Evolutionary conservation across 2,329 filamentous ascomycete species (phyloP), one percentile per base, ranked within the genome.

Genomic region (Aspergillus intermedius): DNA sequence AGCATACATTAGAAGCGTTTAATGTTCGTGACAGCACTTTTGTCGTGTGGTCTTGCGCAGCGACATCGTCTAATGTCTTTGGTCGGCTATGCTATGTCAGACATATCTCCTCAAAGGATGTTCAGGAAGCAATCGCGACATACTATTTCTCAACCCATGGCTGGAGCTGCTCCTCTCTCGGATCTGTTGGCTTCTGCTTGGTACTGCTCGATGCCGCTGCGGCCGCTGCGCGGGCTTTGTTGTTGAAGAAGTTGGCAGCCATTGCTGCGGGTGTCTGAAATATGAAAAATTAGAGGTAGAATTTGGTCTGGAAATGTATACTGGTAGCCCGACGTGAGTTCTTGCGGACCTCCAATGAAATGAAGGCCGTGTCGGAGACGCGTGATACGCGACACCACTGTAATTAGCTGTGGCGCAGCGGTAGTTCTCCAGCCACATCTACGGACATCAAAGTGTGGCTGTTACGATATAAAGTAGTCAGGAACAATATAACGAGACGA

Each of bases 121-220:
- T 13, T 13, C 19, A 22, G 10, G n/a, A 30, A 8, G 2, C n/a
- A 21, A 12, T 5, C 7, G 8, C 13, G 43, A 15, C 66, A 49
- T 76, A 95, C 91, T 96, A 97, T 87, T 97, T 97, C 76, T 97
- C 93, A 46, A 97, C 91, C 93, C 93, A 98, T 61, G 93, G 93
- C 62, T 80, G 80, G 57, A 78, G 78, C 25, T 76, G 76, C 51
- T 87, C 82, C 64, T 81, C 85, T 62, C 76, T 78, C 50, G 74
- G 70, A 28, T 74, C 79, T 55, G 83, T 78, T 47, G 77, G 70
- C 70, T 91, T 95, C 46, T 78, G 78, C 41, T 85, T 82, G 17
- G 79, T 71, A 50, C 77, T 78, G 67, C 81, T 86, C n/a, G 87
- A 84, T 9, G 84, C 87, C 47, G 86, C 87, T 64, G 89, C 89